Evolutionary conservation across 257 asterid genomes (phyloP).

Genomic region (Fraxinus excelsior): DNA sequence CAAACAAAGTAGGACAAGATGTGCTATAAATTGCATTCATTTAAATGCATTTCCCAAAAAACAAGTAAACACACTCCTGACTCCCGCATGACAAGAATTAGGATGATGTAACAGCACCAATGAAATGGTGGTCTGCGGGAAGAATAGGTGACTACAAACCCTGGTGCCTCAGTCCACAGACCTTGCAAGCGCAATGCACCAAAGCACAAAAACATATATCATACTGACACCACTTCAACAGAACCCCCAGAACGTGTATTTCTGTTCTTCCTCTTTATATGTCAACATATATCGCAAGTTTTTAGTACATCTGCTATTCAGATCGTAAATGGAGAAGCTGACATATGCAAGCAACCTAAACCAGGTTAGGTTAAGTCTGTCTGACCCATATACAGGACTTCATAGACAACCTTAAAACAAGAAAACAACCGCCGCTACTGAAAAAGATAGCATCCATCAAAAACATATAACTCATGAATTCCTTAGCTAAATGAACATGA

Average conservation of each 20-base stretch:
- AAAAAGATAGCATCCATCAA: conserved; percentile 11
- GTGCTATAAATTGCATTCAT: not conserved
- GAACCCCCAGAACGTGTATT: not conserved
- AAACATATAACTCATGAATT: not conserved
- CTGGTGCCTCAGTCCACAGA: not conserved
- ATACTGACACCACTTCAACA: not conserved
- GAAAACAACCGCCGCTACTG: not conserved
- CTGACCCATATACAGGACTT: not conserved
- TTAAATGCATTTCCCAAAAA: conserved; percentile 2
- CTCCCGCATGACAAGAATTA: not conserved
- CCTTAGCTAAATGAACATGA: not conserved
- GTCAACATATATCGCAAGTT: not conserved
- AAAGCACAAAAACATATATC: not conserved
- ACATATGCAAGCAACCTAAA: not conserved
- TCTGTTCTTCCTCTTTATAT: conserved; percentile 9
- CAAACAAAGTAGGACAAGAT: not conserved
- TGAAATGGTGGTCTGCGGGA: not conserved
- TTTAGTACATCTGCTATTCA: not conserved
- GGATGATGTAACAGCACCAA: not conserved
- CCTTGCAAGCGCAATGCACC: not conserved
- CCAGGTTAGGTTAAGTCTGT: not conserved
- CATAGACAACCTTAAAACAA: not conserved
- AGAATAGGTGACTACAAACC: conserved; percentile 8
- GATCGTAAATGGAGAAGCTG: not conserved
- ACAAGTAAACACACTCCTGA: conserved; percentile 1